Evolutionary conservation across 768 basidiomycete genomes (phyloP).

Genomic region (Xerocomus potaroensis): DNA sequence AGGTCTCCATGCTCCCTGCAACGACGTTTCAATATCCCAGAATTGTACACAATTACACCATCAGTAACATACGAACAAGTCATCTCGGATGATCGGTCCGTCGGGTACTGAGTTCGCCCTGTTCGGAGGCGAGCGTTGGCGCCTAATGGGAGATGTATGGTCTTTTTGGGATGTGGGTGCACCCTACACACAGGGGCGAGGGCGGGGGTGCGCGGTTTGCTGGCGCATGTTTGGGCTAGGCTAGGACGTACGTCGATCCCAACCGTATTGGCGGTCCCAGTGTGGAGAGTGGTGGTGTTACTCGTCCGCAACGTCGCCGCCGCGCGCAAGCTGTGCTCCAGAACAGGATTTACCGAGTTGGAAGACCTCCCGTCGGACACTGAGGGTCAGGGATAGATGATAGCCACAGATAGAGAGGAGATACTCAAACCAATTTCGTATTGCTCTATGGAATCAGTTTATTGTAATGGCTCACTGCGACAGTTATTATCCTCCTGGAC

Average conservation of each 20-base stretch:
- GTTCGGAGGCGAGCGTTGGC: slow-evolving; percentile 12
- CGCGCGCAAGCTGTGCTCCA: slow-evolving; percentile 18
- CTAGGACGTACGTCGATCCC: slow-evolving; percentile 12
- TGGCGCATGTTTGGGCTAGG: slow-evolving; percentile 24
- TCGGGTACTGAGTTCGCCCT: slow-evolving; percentile 10
- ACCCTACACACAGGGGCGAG: slow-evolving; percentile 25
- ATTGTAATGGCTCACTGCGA: slow-evolving; percentile 8
- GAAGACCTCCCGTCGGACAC: neutral
- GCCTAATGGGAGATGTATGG: slow-evolving; percentile 19
- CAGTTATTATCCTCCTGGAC: too few relatives aligned
- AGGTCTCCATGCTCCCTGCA: too few relatives aligned
- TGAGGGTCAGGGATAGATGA: slow-evolving; percentile 24
- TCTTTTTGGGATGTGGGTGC: slow-evolving; percentile 26
- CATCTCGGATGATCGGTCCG: slow-evolving; percentile 11
- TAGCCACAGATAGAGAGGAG: slow-evolving; percentile 21
- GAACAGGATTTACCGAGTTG: slow-evolving; percentile 17
- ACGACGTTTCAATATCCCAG: neutral
- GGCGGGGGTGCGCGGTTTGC: slow-evolving; percentile 17
- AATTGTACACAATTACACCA: neutral
- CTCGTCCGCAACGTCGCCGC: slow-evolving; percentile 17
- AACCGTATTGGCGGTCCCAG: slow-evolving; percentile 1
- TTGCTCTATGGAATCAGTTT: neutral
- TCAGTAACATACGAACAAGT: neutral
- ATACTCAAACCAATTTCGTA: neutral
- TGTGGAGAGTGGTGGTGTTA: slow-evolving; percentile 12